Percentiles rank a stretch among this genome's conserved stretches.
These are phyloP conservation scores for Monascus ruber DNA, from an alignment of 2,329 filamentous ascomycete genomes.

Conservation along the genomic window DNA sequence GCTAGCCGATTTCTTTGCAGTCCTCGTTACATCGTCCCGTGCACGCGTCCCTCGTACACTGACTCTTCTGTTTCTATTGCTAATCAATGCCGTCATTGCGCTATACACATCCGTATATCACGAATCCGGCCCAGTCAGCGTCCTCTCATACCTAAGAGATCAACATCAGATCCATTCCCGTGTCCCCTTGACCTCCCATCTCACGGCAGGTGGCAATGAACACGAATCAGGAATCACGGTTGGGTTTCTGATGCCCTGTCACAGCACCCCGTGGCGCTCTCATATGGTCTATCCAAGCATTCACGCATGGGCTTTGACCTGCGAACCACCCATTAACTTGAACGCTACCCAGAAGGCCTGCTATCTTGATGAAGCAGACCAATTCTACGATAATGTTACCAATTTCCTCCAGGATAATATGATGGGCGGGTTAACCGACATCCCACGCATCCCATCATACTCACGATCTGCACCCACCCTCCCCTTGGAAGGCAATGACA, in stretches of 20 bases:
- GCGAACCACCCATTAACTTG: conserved; percentile 73
- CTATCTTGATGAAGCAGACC: conserved; percentile 83
- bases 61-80: conserved; percentile 48
- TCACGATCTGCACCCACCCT: conserved; percentile 1
- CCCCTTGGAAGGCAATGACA: background rate
- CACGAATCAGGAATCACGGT: conserved; percentile 37
- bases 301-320: conserved; percentile 72
- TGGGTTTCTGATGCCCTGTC: conserved; percentile 88
- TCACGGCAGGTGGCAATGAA: conserved; percentile 1
- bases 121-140: conserved; percentile 65
- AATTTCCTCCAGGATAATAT: conserved; percentile 49
- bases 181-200: conserved; percentile 10
- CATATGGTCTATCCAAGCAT: conserved; percentile 68
- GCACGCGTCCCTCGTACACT: conserved; percentile 35
- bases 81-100: conserved; percentile 59
- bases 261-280: conserved; percentile 89
- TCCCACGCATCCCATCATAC: conserved; percentile 25
- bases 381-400: conserved; percentile 63
- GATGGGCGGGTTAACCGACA: conserved; percentile 24
- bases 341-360: conserved; percentile 45
- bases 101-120: conserved; percentile 66
- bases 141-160: conserved; percentile 62
- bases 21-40: conserved; percentile 22
- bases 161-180: conserved; percentile 54
- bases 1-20: conserved; percentile 53